phyloP scores from a whole-genome alignment of 2,329 filamentous ascomycete species.

The Alternaria longipes region DNA sequence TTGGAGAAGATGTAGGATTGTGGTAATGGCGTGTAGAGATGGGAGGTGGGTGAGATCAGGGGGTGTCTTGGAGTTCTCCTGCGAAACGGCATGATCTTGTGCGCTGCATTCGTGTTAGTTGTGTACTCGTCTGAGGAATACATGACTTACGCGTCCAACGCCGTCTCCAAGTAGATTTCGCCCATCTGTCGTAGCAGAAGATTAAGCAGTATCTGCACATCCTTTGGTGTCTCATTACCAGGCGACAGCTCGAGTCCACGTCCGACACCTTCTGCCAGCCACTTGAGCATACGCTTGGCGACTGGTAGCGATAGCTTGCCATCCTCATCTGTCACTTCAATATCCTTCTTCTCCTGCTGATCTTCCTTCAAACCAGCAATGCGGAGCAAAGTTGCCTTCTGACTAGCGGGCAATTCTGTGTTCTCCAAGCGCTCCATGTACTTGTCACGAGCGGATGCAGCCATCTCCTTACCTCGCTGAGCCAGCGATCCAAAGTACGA shows the following conservation, averaged over 20 bases:
- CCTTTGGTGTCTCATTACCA: conserved; percentile 88
- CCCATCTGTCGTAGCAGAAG: conserved; percentile 88
- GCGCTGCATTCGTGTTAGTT: conserved; percentile 39
- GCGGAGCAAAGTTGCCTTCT: conserved; percentile 88
- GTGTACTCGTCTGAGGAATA: neutral
- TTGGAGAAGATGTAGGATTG: conserved; percentile 90
- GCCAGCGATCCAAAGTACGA: conserved; percentile 93
- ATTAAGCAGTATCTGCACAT: conserved; percentile 84
- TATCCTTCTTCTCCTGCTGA: conserved; percentile 80
- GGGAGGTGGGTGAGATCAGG: conserved; percentile 88
- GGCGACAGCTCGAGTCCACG: conserved; percentile 90
- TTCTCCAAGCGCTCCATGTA: conserved; percentile 91
- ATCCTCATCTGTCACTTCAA: conserved; percentile 90
- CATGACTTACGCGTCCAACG: conserved; percentile 64
- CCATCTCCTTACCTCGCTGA: conserved; percentile 86
- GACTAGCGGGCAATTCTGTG: conserved; percentile 84
- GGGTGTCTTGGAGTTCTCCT: conserved; percentile 83
- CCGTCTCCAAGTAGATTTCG: conserved; percentile 76
- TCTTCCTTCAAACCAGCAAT: conserved; percentile 84
- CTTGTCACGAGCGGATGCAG: conserved; percentile 87
- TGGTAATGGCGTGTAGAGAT: conserved; percentile 81
- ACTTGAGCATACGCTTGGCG: conserved; percentile 97
- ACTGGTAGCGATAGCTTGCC: conserved; percentile 82
- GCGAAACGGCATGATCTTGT: conserved; percentile 74
- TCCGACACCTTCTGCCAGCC: conserved; percentile 94